Evolutionary conservation across 2,329 filamentous ascomycete genomes (phyloP).

Genomic region (Penicillium frequentans): DNA sequence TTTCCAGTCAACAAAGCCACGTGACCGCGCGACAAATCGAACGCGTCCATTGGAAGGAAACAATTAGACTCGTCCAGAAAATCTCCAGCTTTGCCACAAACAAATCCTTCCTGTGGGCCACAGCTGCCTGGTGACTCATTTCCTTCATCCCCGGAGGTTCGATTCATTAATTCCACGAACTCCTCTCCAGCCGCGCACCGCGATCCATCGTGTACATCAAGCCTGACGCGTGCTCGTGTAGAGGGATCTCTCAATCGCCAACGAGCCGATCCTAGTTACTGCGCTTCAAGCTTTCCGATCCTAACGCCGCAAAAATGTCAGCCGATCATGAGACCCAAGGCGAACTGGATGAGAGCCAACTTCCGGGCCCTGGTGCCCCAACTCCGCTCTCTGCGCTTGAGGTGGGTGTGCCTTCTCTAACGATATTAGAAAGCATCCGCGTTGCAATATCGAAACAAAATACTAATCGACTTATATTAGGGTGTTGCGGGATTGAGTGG

Average conservation of each 20-base stretch:
- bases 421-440: neutral
- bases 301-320: slow-evolving; percentile 29
- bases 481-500: slow-evolving; percentile 88
- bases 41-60: slow-evolving; percentile 28
- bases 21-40: slow-evolving; percentile 38
- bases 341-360: slow-evolving; percentile 70
- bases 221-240: neutral
- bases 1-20: slow-evolving; percentile 21
- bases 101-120: neutral
- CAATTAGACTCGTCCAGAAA: slow-evolving; percentile 1
- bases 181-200: neutral
- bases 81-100: slow-evolving; percentile 23
- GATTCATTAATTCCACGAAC: neutral
- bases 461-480: slow-evolving; percentile 48
- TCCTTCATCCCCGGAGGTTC: neutral
- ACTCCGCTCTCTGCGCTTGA: slow-evolving; percentile 84
- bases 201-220: neutral
- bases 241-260: neutral
- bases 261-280: neutral
- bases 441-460: neutral
- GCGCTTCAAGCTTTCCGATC: neutral
- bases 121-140: slow-evolving; percentile 10
- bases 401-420: slow-evolving; percentile 54
- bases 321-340: slow-evolving; percentile 67
- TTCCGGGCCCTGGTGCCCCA: slow-evolving; percentile 85